Evolutionary conservation across 169 alveolate species (phyloP).

Genomic region (Amoebophrya sp.): DNA sequence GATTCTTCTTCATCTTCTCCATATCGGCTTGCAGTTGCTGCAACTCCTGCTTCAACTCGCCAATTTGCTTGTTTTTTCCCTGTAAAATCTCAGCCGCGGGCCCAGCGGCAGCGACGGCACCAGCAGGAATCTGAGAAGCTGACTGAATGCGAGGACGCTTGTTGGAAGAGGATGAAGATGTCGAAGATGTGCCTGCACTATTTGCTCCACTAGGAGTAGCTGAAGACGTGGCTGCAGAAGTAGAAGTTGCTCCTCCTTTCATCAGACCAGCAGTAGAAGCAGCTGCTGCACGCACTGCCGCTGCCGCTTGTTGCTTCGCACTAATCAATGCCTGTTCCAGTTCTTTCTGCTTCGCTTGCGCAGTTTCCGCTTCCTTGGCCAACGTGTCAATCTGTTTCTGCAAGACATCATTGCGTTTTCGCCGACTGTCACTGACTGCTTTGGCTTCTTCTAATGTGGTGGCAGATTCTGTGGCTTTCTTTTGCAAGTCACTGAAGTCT

Average conservation of each 20-base stretch:
- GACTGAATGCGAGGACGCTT: too few relatives aligned
- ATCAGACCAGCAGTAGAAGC: background rate
- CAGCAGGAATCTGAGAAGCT: background rate
- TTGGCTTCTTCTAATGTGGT: background rate
- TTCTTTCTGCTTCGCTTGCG: background rate
- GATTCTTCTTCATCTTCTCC: background rate
- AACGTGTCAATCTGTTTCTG: too few relatives aligned
- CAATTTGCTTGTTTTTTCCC: background rate
- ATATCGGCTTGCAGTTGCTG: background rate
- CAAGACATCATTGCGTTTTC: too few relatives aligned
- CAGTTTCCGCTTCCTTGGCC: background rate
- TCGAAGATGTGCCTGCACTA: too few relatives aligned
- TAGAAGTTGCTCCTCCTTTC: background rate
- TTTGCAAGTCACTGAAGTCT: background rate
- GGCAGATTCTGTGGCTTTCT: background rate
- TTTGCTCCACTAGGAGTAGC: background rate
- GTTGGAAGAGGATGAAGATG: too few relatives aligned
- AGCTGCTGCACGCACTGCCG: background rate
- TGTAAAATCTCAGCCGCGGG: background rate
- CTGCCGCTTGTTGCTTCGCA: too few relatives aligned
- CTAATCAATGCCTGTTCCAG: too few relatives aligned
- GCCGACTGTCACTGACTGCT: too few relatives aligned
- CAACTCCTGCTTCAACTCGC: background rate
- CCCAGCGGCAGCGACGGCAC: background rate
- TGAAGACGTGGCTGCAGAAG: background rate